Conservation (phyloP, 2,329 filamentous ascomycete genomes). For the Colletotrichum sp. region DNA sequence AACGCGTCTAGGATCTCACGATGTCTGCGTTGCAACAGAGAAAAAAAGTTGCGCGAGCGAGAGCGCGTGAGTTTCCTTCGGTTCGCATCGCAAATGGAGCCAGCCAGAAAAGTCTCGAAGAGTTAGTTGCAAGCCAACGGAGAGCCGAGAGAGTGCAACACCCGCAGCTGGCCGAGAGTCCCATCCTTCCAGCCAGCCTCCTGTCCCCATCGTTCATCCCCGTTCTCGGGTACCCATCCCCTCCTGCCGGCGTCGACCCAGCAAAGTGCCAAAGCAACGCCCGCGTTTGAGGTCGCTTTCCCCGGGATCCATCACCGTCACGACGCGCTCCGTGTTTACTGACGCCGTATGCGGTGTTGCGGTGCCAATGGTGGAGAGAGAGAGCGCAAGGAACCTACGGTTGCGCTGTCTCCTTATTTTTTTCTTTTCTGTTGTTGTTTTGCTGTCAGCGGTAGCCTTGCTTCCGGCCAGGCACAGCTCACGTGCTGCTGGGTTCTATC, state of each 20-base stretch:
- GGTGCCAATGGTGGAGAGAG: neutral
- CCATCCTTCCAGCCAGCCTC: neutral
- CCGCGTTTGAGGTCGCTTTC: neutral
- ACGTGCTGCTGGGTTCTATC: neutral
- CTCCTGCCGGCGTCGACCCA: neutral
- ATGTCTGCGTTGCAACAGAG: neutral
- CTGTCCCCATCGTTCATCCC: neutral
- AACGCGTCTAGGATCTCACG: neutral
- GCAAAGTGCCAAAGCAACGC: neutral
- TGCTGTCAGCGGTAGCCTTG: neutral
- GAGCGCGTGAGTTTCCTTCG: neutral
- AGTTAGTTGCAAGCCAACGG: neutral
- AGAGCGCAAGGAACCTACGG: neutral
- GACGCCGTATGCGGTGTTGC: neutral
- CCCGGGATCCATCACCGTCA: neutral
- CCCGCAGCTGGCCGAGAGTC: neutral
- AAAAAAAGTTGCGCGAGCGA: neutral
- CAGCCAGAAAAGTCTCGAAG: neutral
- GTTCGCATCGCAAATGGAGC: neutral
- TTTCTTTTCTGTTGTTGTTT: neutral
- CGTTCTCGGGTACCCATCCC: neutral
- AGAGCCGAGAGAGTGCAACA: neutral
- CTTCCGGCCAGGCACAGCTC: constrained; percentile 10
- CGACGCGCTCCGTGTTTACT: neutral
- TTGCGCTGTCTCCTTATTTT: neutral